phyloP scores from a whole-genome alignment of 176 grass and related monocot genomes.

The Phoenix dactylifera region DNA sequence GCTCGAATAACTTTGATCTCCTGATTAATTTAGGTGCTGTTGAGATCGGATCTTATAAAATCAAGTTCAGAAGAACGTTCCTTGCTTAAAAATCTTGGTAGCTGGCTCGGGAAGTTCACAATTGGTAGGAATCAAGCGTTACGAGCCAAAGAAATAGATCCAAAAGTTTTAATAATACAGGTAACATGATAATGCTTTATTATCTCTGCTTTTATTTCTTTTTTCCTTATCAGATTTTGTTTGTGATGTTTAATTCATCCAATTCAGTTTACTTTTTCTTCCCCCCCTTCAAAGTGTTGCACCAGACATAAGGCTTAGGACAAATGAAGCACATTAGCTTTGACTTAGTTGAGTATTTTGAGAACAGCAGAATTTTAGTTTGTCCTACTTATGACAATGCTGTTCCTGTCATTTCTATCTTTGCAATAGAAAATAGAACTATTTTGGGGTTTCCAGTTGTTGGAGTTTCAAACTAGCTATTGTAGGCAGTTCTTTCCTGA shows the following conservation, averaged over 20 bases:
- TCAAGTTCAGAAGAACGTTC: constrained; percentile 97
- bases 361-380: too few relatives aligned
- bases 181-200: constrained; percentile 20
- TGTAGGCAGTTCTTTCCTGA: too few relatives aligned
- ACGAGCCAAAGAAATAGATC: constrained; percentile 93
- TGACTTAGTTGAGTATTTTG: not conserved
- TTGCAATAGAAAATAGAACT: too few relatives aligned
- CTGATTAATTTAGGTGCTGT: constrained; percentile 45
- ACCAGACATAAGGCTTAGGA: too few relatives aligned
- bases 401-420: too few relatives aligned
- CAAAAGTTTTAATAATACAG: constrained; percentile 84
- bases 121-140: constrained; percentile 92
- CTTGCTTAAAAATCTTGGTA: constrained; percentile 95
- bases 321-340: too few relatives aligned
- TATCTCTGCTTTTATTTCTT: not conserved
- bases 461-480: too few relatives aligned
- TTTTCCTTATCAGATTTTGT: constrained; percentile 7
- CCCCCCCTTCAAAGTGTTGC: not conserved
- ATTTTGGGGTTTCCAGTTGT: too few relatives aligned
- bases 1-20: constrained; percentile 3
- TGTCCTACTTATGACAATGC: too few relatives aligned
- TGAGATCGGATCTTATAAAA: constrained; percentile 91
- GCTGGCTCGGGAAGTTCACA: constrained; percentile 95
- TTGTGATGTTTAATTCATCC: constrained; percentile 2
- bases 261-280: not conserved